Evolutionary conservation across 208 protist species (phyloP), one percentile per base, ranked within the genome.

Genomic region (Wallacemonas collosoma): DNA sequence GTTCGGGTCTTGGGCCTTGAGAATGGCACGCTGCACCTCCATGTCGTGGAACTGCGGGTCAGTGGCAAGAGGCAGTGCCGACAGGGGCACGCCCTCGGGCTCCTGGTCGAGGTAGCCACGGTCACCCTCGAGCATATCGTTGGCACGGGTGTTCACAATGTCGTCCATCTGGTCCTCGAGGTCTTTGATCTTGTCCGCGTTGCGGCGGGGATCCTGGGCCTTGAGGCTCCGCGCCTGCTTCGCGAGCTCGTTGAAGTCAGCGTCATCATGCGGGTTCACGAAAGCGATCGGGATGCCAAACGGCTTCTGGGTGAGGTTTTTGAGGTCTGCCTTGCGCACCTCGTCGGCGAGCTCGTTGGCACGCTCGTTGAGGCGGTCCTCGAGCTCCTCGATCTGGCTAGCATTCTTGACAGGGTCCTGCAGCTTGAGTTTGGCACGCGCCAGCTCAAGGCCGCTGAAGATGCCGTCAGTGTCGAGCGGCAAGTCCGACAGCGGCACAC

Each of bases 401-500:
- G 79, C 80, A 66, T 93, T 88, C 43, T 68, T 65, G 6, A 64
- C 72, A 2, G 81, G 81, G 66, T 90, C 86, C 55, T 74, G 47
- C 54, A 91, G 78, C 81, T 85, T 86, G 64, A 89, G 79, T 65
- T 88, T 87, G 51, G 76, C 84, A 17, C 88, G 88, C 73, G 88
- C 84, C 36, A 80, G 71, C 78, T 94, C 89, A 35, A 94, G 72
- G 4, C 74, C 83, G 63, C 65, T 77, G 75, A 88, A 94, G 56
- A 83, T 77, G 45, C 71, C 74, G 68, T 94, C 89, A 15, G 72
- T 79, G 71, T 90, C 86, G 11, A 94, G 78, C 7, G 88, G 84
- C 38, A 93, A 73, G 53, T 87, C 68, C 1, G 69, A 67, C 11
- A 90, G 80, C 43, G 80, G 76, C 38, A 94, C 89, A 17, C 89